Conservation (phyloP, 2,329 filamentous ascomycete genomes). For the Fusarium phyllophilum region DNA sequence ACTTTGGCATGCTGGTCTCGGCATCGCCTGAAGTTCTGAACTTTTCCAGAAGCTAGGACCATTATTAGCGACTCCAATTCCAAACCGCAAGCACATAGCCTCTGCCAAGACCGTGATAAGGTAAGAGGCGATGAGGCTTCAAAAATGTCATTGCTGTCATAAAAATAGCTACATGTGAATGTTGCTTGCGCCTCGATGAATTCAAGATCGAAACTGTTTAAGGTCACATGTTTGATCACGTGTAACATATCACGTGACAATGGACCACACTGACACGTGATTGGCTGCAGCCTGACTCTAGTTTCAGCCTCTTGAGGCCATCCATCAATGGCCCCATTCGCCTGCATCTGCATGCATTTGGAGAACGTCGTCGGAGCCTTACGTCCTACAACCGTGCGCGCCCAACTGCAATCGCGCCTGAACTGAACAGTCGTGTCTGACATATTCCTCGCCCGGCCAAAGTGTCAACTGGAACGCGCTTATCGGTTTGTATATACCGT, state of each 20-base stretch:
- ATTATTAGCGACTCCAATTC: slow-evolving; percentile 9
- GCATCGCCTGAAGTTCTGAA: slow-evolving; percentile 1
- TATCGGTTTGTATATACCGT: slow-evolving; percentile 38
- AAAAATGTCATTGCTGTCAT: neutral
- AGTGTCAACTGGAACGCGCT: slow-evolving; percentile 32
- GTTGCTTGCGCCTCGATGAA: neutral
- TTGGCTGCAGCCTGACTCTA: slow-evolving; percentile 27
- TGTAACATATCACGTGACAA: neutral
- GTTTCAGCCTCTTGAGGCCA: slow-evolving; percentile 40
- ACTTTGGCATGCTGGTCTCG: neutral
- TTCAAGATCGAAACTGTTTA: neutral
- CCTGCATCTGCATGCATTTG: slow-evolving; percentile 36
- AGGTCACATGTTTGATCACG: neutral
- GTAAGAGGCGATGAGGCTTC: slow-evolving; percentile 4
- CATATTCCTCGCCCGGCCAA: slow-evolving; percentile 33
- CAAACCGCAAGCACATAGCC: slow-evolving; percentile 6
- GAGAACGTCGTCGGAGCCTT: slow-evolving; percentile 41
- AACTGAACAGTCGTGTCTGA: slow-evolving; percentile 29
- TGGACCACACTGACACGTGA: slow-evolving; percentile 1
- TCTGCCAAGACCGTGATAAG: neutral
- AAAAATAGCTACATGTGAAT: slow-evolving; percentile 10
- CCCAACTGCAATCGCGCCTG: slow-evolving; percentile 43
- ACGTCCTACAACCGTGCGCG: slow-evolving; percentile 40
- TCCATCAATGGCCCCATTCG: slow-evolving; percentile 35
- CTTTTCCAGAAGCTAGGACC: slow-evolving; percentile 3